Conservation (phyloP, 805 yeast species). For the Metschnikowia drakensbergensis region DNA sequence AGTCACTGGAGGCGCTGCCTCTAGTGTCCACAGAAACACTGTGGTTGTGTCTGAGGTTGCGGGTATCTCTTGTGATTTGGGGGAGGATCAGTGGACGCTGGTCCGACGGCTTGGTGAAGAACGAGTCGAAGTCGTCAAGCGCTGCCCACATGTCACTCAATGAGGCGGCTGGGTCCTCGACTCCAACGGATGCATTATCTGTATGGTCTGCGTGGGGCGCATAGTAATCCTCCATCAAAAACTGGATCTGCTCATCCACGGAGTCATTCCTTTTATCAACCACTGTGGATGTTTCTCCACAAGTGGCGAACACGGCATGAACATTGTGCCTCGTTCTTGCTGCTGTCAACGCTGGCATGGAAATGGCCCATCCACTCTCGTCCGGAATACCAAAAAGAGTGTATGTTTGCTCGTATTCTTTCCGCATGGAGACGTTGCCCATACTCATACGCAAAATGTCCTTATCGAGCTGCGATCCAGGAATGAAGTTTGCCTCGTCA, state of each 20-base stretch:
- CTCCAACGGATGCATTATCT: constrained; percentile 48
- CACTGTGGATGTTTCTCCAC: constrained; percentile 44
- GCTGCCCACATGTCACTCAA: constrained; percentile 92
- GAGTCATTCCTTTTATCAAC: constrained; percentile 22
- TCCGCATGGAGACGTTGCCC: constrained; percentile 73
- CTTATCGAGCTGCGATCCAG: constrained; percentile 87
- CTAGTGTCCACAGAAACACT: constrained; percentile 61
- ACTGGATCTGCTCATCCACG: constrained; percentile 41
- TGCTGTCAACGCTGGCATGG: constrained; percentile 90
- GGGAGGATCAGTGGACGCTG: constrained; percentile 16
- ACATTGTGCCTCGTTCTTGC: constrained; percentile 88
- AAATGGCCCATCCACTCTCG: constrained; percentile 95
- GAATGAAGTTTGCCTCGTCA: constrained; percentile 78
- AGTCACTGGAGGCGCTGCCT: constrained; percentile 40
- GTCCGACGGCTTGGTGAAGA: constrained; percentile 64
- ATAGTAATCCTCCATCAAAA: constrained; percentile 59
- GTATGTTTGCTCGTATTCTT: constrained; percentile 80
- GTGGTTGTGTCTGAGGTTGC: constrained; percentile 22
- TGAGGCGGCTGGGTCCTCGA: constrained; percentile 66
- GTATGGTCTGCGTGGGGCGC: constrained; percentile 33
- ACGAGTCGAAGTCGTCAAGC: constrained; percentile 81
- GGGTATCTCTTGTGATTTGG: constrained; percentile 5
- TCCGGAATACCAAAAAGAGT: constrained; percentile 94
- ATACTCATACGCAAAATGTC: constrained; percentile 89
- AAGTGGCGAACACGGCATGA: constrained; percentile 90